Base-by-base conservation (phyloP, 2,329 filamentous ascomycete genomes). In the Corniculantispora saksenae region DNA sequence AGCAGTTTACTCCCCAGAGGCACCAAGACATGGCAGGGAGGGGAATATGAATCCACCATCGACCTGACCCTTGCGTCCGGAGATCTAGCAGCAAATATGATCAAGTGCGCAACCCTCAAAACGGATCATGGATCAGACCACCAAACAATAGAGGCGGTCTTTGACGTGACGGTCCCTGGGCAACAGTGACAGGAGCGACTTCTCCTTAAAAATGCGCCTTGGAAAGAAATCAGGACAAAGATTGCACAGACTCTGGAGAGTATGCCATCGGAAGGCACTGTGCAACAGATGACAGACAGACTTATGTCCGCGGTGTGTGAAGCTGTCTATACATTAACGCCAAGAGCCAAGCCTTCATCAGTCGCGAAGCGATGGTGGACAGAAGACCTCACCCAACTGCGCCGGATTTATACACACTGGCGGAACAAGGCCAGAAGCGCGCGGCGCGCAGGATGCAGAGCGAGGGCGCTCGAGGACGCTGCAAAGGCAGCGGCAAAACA, bases 11-110 rank as follows among this genome's bases (percentile, higher is more conserved):
- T 79, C 3, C 75, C 70, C 50, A 62, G 71, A 66, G 74, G 74
- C 2, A 78, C 71, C 43, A 78, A 77, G 65, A 78, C 69, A 67
- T 78, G 68, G 75, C 59, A 75, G 15, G 64, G 69, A 17, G 63
- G 69, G 15, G 66, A 67, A 3, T n/a, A 50, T 7, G 66, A 68
- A 35, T 67, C 66, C 3, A 75, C 67, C 2, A 74, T 76, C 53
- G 66, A 74, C 65, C 60, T 75, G 19, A 65, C 70, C 19, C 68
- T 74, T 3, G 67, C 51, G 3, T 68, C 68, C 12, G 61, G 69
- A 10, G 70, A 72, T 25, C 60, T 74, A 17, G 67, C 65, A 3
- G 61, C 63, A 12, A 53, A 50, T 17, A 61, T 69, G 27, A 53
- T 68, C 10, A 68, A 65, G 62, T 72, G 64, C 56, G 23, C 21